Percentiles rank a stretch among this genome's conserved stretches.
phyloP scores from a whole-genome alignment of 106 monocot species.

The Dendrobium chrysotoxum region DNA sequence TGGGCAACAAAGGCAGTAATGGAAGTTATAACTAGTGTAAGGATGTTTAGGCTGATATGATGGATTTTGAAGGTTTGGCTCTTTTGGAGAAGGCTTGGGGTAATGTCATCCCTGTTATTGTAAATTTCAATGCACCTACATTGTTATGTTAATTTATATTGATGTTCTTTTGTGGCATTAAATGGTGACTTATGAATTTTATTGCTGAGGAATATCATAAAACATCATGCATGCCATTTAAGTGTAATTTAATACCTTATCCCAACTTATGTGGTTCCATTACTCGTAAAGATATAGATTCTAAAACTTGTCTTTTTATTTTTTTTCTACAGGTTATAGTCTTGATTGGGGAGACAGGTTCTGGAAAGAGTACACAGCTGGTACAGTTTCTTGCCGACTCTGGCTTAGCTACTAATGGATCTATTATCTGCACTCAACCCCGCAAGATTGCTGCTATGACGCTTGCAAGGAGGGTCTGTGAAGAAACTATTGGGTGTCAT shows the following conservation, averaged over 20 bases:
- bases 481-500: slow-evolving; percentile 80
- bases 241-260: too few species aligned
- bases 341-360: slow-evolving; percentile 91
- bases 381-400: slow-evolving; percentile 89
- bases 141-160: too few species aligned
- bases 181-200: too few species aligned
- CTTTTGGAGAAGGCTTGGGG: background rate
- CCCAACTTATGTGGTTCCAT: background rate
- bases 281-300: background rate
- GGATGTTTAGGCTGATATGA: background rate
- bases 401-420: slow-evolving; percentile 44
- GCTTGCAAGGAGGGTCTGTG: slow-evolving; percentile 64
- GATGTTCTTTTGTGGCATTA: too few species aligned
- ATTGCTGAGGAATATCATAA: too few species aligned
- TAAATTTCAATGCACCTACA: background rate
- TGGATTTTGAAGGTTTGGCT: background rate
- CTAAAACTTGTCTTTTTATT: background rate
- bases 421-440: slow-evolving; percentile 90
- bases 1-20: background rate
- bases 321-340: slow-evolving; percentile 47
- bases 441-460: slow-evolving; percentile 86
- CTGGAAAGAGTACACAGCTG: slow-evolving; percentile 95
- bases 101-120: background rate
- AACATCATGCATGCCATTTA: too few species aligned
- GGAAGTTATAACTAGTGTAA: background rate